Conservation (phyloP, 139 green algal genomes). For the Ulvella scutata region DNA sequence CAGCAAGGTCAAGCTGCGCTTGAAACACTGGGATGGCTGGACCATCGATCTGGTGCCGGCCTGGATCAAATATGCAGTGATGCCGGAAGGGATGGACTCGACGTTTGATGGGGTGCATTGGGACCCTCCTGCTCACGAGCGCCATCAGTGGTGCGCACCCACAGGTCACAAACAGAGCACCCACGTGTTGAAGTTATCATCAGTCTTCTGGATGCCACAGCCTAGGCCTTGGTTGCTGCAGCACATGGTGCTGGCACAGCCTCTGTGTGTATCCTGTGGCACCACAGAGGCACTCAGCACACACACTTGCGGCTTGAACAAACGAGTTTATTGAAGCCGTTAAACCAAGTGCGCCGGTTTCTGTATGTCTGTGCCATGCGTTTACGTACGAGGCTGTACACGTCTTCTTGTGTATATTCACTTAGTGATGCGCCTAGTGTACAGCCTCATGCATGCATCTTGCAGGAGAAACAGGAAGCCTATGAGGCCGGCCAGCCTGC, state of each 20-base stretch:
- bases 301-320: background rate
- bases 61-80: constrained; percentile 65
- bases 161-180: too few relatives aligned
- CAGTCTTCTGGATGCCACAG: too few relatives aligned
- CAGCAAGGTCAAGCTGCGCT: constrained; percentile 62
- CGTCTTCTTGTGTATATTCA: background rate
- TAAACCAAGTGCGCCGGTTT: background rate
- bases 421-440: too few relatives aligned
- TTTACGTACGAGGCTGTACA: background rate
- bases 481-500: constrained; percentile 24
- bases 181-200: too few relatives aligned
- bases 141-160: constrained; percentile 24
- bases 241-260: too few relatives aligned
- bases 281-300: too few relatives aligned
- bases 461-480: constrained; percentile 43
- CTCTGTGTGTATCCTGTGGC: background rate
- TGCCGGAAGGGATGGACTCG: constrained; percentile 53
- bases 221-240: too few relatives aligned
- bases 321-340: background rate
- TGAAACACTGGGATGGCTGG: constrained; percentile 39
- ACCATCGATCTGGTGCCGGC: constrained; percentile 78
- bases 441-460: too few relatives aligned
- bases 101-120: constrained; percentile 88
- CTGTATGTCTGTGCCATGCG: background rate
- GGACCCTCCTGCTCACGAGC: constrained; percentile 57